Base-by-base conservation (phyloP, 208 protist species). In the Trypanosoma congolense region DNA sequence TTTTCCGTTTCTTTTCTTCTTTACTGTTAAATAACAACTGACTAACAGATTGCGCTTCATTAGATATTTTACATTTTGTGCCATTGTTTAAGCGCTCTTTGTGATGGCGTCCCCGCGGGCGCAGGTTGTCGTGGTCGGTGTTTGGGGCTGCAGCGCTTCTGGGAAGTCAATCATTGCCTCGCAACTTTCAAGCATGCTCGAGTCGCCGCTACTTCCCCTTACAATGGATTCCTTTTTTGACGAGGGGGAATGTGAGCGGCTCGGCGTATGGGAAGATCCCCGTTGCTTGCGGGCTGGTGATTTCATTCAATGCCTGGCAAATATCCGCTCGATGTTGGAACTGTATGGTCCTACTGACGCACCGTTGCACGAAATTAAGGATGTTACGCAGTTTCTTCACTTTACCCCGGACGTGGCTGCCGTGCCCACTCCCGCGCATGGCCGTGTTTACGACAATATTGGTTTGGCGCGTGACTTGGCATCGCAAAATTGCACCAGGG, bases 251-350 rank as follows among this genome's bases (percentile, higher is more conserved):
- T 81, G 62, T 35, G 58, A 61, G 12, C 31, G n/a, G 12, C 61
- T 86, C 5, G 71, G 67, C 24, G 78, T 73, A 21, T 86, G 69
- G 66, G 78, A 86, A 14, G 78, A 86, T 64, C 73, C 64, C 48
- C 65, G 78, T n/a, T 73, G 67, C 4, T 42, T 86, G 4, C 45
- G 70, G 36, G 62, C 52, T 33, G 53, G 25, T 2, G 48, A 50
- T 1, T 69, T 75, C 21, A 30, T 35, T 3, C 42, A 40, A 0
- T 52, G 48, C 43, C 1, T 67, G 9, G 22, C 18, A 21, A 30
- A 26, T 6, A 55, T 67, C 28, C 51, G 61, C 0, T 5, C n/a
- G 19, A 30, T n/a, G 16, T 41, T 67, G 10, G 30, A 30, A 19
- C 16, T 47, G 10, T 45, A 25, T 36, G 55, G 38, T 28, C 46